phyloP scores from a whole-genome alignment of 768 basidiomycete species.

The Termitomyces sp. region DNA sequence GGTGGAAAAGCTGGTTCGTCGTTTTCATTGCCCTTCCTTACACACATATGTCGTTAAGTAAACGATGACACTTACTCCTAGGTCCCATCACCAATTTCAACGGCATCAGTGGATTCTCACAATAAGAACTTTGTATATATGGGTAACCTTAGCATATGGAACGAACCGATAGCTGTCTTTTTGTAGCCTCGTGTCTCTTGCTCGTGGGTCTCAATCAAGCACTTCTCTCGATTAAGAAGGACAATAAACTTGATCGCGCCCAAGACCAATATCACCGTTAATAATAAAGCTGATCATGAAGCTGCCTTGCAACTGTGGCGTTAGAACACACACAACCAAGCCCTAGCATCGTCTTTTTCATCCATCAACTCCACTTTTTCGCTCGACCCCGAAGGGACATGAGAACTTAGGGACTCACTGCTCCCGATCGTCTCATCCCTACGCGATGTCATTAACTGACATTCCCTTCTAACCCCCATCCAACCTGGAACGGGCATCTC shows the following conservation, averaged over 20 bases:
- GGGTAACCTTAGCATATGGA: not conserved
- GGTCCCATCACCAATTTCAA: slow-evolving; percentile 38
- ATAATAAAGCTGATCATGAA: slow-evolving; percentile 34
- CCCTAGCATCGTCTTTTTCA: not conserved
- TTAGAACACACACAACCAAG: slow-evolving; percentile 43
- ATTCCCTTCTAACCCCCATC: slow-evolving; percentile 28
- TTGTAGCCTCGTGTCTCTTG: not conserved
- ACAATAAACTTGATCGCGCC: slow-evolving; percentile 12
- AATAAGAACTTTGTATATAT: slow-evolving; percentile 6
- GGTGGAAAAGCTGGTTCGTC: slow-evolving; percentile 40
- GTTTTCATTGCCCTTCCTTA: not conserved
- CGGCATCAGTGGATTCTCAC: slow-evolving; percentile 29
- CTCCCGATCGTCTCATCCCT: not conserved
- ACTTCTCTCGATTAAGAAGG: no score
- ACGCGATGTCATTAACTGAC: not conserved
- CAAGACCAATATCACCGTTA: slow-evolving; percentile 40
- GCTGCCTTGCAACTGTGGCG: slow-evolving; percentile 47
- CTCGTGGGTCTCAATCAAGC: not conserved
- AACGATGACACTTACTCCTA: slow-evolving; percentile 3
- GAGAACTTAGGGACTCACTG: slow-evolving; percentile 12
- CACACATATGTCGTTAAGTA: not conserved
- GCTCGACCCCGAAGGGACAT: slow-evolving; percentile 29
- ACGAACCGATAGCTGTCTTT: not conserved
- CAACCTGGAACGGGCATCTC: not conserved
- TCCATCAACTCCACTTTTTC: not conserved